A percentile compares a stretch with the other conserved stretches of the same genome.
phyloP scores from a whole-genome alignment of 805 yeast genomes.

The Candida sithepensis region DNA sequence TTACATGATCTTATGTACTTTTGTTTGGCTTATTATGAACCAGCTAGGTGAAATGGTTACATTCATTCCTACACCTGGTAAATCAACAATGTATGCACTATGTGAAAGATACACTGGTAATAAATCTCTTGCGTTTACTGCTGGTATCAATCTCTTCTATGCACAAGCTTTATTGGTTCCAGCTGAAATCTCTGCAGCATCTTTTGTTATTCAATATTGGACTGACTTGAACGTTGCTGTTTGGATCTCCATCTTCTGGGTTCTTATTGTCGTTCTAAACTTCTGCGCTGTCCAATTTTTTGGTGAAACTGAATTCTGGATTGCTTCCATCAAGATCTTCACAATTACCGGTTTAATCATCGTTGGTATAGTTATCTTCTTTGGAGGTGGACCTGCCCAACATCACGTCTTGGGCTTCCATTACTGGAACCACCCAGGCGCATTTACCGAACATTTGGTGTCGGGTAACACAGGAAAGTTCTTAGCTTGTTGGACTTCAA shows the following conservation, averaged over 20 bases:
- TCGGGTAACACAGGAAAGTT: slow-evolving; percentile 58
- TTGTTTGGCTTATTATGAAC: slow-evolving; percentile 63
- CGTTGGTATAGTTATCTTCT: slow-evolving; percentile 50
- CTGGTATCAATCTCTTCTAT: slow-evolving; percentile 36
- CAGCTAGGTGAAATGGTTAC: slow-evolving; percentile 66
- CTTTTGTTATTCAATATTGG: slow-evolving; percentile 60
- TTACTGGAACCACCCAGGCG: slow-evolving; percentile 51
- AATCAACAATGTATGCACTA: slow-evolving; percentile 27
- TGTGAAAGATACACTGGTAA: slow-evolving; percentile 29
- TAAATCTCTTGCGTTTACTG: slow-evolving; percentile 27
- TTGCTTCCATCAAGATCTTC: slow-evolving; percentile 58
- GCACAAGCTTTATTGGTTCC: slow-evolving; percentile 34
- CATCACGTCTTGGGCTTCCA: slow-evolving; percentile 63
- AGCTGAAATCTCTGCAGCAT: slow-evolving; percentile 58
- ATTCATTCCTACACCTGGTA: slow-evolving; percentile 57
- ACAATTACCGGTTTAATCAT: slow-evolving; percentile 60
- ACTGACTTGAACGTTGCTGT: slow-evolving; percentile 51
- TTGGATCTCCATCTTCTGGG: slow-evolving; percentile 54
- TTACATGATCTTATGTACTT: slow-evolving; percentile 58
- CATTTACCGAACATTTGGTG: slow-evolving; percentile 47
- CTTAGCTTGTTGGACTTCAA: slow-evolving; percentile 58
- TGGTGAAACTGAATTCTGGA: slow-evolving; percentile 60
- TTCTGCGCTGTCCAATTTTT: slow-evolving; percentile 38
- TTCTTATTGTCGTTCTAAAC: slow-evolving; percentile 42
- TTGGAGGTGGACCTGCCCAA: slow-evolving; percentile 57